These are phyloP conservation scores for Leccinum fallax DNA, from an alignment of 1,284 basidiomycete species.

Conservation along the genomic window DNA sequence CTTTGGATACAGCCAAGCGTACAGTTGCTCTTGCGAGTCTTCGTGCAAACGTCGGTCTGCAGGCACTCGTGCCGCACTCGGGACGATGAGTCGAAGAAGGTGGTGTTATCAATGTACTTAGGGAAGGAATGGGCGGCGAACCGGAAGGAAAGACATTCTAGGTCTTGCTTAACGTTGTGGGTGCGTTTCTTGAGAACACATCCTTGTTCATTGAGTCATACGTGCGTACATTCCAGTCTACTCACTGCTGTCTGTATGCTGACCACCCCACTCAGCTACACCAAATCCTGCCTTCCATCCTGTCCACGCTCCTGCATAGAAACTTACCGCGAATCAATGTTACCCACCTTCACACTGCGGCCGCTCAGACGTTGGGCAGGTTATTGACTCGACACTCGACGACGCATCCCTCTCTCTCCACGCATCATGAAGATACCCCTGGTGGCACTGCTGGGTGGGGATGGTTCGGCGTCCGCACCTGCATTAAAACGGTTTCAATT, in stretches of 20 bases:
- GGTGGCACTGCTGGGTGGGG: slow-evolving; percentile 49
- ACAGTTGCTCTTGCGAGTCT: slow-evolving; percentile 90
- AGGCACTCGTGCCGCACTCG: too few species aligned
- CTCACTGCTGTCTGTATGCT: neutral
- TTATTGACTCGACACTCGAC: slow-evolving; percentile 78
- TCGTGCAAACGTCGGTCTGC: slow-evolving; percentile 43
- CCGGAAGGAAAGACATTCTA: too few species aligned
- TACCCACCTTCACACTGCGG: slow-evolving; percentile 71
- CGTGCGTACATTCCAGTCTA: slow-evolving; percentile 51
- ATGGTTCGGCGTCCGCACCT: slow-evolving; percentile 12
- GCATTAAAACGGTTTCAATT: slow-evolving; percentile 32
- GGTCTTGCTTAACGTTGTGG: too few species aligned
- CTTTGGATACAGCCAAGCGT: slow-evolving; percentile 61
- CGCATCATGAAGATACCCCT: slow-evolving; percentile 93
- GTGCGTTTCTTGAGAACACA: slow-evolving; percentile 40
- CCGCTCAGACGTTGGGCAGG: slow-evolving; percentile 82
- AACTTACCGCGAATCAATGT: slow-evolving; percentile 64
- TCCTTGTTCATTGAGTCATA: slow-evolving; percentile 95
- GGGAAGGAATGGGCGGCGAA: too few species aligned
- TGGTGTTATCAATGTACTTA: too few species aligned
- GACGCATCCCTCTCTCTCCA: slow-evolving; percentile 80
- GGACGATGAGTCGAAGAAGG: too few species aligned
- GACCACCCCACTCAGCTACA: slow-evolving; percentile 65
- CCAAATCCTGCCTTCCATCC: slow-evolving; percentile 91
- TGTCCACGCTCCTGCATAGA: slow-evolving; percentile 89